Evolutionary conservation across 2,329 filamentous ascomycete genomes (phyloP).

Genomic region (Rhinocladiella mackenziei): DNA sequence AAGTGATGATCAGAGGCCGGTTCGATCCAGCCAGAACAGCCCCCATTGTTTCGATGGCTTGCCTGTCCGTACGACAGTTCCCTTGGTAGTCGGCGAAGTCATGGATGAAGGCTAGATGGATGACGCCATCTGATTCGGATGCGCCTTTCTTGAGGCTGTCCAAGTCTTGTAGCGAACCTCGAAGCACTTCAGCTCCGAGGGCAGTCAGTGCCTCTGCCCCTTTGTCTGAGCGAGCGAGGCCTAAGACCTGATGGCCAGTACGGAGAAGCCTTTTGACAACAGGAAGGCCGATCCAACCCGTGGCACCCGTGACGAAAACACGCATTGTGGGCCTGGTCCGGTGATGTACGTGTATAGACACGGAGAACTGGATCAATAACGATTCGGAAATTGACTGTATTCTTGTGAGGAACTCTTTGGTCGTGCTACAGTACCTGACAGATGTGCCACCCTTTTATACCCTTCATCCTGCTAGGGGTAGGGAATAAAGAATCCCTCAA

Average conservation of each 20-base stretch:
- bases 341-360: no score
- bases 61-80: constrained; percentile 33
- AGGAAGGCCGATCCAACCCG: constrained; percentile 43
- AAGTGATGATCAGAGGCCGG: constrained; percentile 38
- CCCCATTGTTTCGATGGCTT: constrained; percentile 39
- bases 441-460: no score
- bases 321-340: constrained; percentile 32
- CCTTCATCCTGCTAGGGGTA: no score
- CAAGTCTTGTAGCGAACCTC: constrained; percentile 38
- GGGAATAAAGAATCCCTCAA: no score
- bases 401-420: no score
- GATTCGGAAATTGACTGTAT: no score
- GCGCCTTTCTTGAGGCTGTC: constrained; percentile 36
- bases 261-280: constrained; percentile 40
- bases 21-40: constrained; percentile 33
- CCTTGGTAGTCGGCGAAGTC: constrained; percentile 38
- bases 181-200: constrained; percentile 35
- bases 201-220: constrained; percentile 31
- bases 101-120: constrained; percentile 44
- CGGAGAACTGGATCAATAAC: no score
- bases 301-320: constrained; percentile 44
- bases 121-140: constrained; percentile 36
- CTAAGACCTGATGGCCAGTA: constrained; percentile 41
- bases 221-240: constrained; percentile 39
- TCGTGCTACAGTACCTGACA: no score